Conservation (phyloP, 1,139 yeast species). For the Groenewaldozyma auringiensis region DNA sequence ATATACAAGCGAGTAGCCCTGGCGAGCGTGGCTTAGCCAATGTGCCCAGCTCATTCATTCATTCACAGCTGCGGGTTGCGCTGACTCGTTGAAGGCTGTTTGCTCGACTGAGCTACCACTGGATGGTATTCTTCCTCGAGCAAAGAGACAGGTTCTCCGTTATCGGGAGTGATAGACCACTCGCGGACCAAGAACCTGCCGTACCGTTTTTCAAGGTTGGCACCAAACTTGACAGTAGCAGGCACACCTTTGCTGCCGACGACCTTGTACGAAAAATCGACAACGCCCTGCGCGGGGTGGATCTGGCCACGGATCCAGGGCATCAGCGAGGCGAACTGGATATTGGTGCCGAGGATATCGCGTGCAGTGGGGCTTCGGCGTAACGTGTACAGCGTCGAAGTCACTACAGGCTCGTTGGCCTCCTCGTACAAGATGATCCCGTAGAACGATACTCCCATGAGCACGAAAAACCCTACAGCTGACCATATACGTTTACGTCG, state of each 20-base stretch:
- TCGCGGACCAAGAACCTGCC: constrained; percentile 27
- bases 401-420: constrained; percentile 76
- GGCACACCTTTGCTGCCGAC: constrained; percentile 42
- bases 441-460: constrained; percentile 58
- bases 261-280: constrained; percentile 64
- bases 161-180: constrained; percentile 30
- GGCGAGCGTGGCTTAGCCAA: too few species aligned
- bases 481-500: constrained; percentile 44
- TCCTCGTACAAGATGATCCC: constrained; percentile 88
- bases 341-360: constrained; percentile 61
- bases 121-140: constrained; percentile 32
- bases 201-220: constrained; percentile 23
- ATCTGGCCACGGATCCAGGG: constrained; percentile 90
- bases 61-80: neutral
- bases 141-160: constrained; percentile 24
- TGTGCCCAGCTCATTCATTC: too few species aligned
- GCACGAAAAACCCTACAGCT: constrained; percentile 53
- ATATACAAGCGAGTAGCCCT: too few species aligned
- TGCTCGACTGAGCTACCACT: constrained; percentile 29
- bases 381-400: constrained; percentile 78
- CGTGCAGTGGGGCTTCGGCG: constrained; percentile 70
- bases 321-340: constrained; percentile 58
- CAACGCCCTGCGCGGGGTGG: constrained; percentile 73
- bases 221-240: constrained; percentile 32
- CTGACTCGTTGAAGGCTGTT: constrained; percentile 24